Conservation (phyloP, 352 stramenopile species). For the Globisporangium echinulatum region DNA sequence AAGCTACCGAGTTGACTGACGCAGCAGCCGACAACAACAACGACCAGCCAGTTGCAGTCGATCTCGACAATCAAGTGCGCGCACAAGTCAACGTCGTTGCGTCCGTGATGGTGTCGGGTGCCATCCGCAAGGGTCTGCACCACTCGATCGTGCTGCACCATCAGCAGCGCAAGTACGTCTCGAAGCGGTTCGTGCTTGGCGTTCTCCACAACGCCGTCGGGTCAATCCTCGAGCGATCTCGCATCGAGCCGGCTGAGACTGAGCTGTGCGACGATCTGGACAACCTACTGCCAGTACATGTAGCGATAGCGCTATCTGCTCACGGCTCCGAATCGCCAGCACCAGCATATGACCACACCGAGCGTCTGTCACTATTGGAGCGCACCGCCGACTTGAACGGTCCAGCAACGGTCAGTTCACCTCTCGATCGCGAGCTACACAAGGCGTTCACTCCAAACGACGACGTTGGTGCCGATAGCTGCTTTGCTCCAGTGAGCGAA, state of each 20-base stretch:
- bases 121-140: constrained; percentile 8
- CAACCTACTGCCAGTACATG: not conserved
- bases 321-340: not conserved
- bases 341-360: not conserved
- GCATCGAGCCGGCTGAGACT: not conserved
- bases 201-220: not conserved
- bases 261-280: not conserved
- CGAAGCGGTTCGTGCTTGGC: constrained; percentile 8
- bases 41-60: not conserved
- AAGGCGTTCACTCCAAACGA: too few species aligned
- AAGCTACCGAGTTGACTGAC: not conserved
- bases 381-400: too few species aligned
- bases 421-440: too few species aligned
- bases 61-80: not conserved
- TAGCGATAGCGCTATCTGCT: not conserved
- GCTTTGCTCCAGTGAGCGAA: too few species aligned
- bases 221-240: not conserved
- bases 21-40: not conserved
- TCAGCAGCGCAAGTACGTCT: constrained; percentile 8
- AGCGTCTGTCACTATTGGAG: too few species aligned
- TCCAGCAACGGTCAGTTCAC: too few species aligned
- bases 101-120: not conserved
- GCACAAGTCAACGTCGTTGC: constrained; percentile 1
- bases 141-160: constrained; percentile 10
- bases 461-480: too few species aligned